Conservation (phyloP, 2,329 filamentous ascomycete genomes). For the Ophiostoma australiae region DNA sequence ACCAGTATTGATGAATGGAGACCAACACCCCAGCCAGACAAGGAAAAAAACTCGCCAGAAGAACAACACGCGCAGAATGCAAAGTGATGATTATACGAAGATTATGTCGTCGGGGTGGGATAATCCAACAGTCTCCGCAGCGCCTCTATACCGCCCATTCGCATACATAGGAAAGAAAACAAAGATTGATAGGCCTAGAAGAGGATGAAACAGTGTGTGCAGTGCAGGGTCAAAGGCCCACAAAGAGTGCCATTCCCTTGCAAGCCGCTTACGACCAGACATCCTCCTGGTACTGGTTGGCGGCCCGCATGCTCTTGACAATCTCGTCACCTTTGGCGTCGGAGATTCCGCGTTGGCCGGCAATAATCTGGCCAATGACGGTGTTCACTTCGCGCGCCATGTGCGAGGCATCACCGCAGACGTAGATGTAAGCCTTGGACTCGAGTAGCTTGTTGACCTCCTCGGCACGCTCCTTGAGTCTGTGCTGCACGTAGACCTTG, state of each 20-base stretch:
- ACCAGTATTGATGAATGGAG: not conserved
- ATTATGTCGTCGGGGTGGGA: not conserved
- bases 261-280: slow-evolving; percentile 56
- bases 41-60: not conserved
- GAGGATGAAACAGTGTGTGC: not conserved
- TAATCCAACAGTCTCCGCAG: not conserved
- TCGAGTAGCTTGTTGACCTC: slow-evolving; percentile 83
- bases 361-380: slow-evolving; percentile 79
- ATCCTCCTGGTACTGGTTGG: slow-evolving; percentile 91
- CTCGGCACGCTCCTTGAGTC: slow-evolving; percentile 74
- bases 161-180: slow-evolving; percentile 13
- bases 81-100: slow-evolving; percentile 1
- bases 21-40: slow-evolving; percentile 12
- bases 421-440: slow-evolving; percentile 90
- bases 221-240: not conserved
- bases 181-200: not conserved
- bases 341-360: slow-evolving; percentile 73
- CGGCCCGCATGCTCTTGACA: slow-evolving; percentile 91
- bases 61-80: slow-evolving; percentile 1
- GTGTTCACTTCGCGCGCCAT: slow-evolving; percentile 93
- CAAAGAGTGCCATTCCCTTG: too few species aligned
- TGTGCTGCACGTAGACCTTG: slow-evolving; percentile 97
- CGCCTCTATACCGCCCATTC: slow-evolving; percentile 7
- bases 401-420: slow-evolving; percentile 94
- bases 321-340: slow-evolving; percentile 90